phyloP scores from a whole-genome alignment of 345 rosid species.

The Eucalyptus decipiens region DNA sequence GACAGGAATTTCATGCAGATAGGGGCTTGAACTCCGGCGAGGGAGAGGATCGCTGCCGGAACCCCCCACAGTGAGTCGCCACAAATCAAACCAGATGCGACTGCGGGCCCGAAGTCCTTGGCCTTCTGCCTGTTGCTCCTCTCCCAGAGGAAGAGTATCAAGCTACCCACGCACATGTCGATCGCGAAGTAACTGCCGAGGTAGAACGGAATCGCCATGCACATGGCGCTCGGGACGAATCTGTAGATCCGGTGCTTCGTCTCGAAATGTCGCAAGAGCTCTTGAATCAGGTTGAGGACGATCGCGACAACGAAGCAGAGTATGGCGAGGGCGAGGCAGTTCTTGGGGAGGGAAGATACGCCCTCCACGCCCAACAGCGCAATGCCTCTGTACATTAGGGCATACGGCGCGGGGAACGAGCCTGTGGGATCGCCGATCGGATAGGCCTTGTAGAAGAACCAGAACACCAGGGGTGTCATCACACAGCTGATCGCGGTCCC shows the following conservation, averaged over 20 bases:
- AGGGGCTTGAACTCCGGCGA: conserved; percentile 55
- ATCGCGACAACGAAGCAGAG: conserved; percentile 38
- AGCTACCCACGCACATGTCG: conserved; percentile 86
- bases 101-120: conserved; percentile 41
- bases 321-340: conserved; percentile 48
- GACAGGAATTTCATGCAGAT: conserved; percentile 93
- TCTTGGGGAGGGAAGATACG: conserved; percentile 47
- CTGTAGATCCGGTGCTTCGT: conserved; percentile 15
- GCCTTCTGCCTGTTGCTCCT: conserved; percentile 42
- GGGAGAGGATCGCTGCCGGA: conserved; percentile 75
- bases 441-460: conserved; percentile 80
- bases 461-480: conserved; percentile 55
- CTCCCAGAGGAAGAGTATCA: conserved; percentile 67
- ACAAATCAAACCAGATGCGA: conserved; percentile 85
- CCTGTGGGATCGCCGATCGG: conserved; percentile 53
- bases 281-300: conserved; percentile 19
- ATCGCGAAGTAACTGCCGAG: conserved; percentile 75
- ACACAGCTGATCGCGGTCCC: conserved; percentile 78
- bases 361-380: conserved; percentile 77
- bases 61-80: conserved; percentile 91
- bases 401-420: conserved; percentile 81
- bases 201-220: conserved; percentile 95
- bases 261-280: conserved; percentile 14
- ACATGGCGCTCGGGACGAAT: conserved; percentile 87
- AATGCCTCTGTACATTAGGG: conserved; percentile 54